These are phyloP conservation scores for Venturia nashicola DNA, from an alignment of 2,329 filamentous ascomycete species.

Conservation along the genomic window DNA sequence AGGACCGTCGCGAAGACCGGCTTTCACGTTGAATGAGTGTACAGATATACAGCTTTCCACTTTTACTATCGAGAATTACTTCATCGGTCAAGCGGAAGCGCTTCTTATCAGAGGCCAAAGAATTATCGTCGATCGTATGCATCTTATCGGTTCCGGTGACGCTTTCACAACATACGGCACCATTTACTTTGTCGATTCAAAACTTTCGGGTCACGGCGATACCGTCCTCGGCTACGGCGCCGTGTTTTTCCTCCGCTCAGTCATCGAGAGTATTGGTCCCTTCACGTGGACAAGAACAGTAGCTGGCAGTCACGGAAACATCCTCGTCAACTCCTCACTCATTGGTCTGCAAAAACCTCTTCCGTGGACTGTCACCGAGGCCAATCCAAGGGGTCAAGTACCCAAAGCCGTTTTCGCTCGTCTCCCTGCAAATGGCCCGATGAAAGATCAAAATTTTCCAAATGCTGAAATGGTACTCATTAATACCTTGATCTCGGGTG, in stretches of 20 bases:
- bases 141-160: constrained; percentile 13
- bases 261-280: constrained; percentile 8
- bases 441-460: constrained; percentile 8
- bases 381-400: constrained; percentile 6
- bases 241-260: constrained; percentile 9
- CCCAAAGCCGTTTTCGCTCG: constrained; percentile 9
- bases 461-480: constrained; percentile 11
- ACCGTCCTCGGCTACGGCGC: constrained; percentile 13
- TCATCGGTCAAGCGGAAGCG: constrained; percentile 13
- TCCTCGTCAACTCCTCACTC: constrained; percentile 11
- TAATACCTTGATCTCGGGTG: constrained; percentile 10
- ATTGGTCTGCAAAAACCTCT: constrained; percentile 5
- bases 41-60: constrained; percentile 12
- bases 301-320: constrained; percentile 12
- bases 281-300: constrained; percentile 12
- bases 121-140: constrained; percentile 12
- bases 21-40: constrained; percentile 11
- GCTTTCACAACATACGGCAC: constrained; percentile 13
- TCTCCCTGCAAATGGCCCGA: constrained; percentile 5
- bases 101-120: constrained; percentile 11
- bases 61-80: constrained; percentile 14
- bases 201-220: constrained; percentile 12
- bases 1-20: constrained; percentile 12
- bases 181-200: constrained; percentile 11
- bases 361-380: constrained; percentile 6